These are phyloP conservation scores for Ceratobasidium papillatum DNA, from an alignment of 1,284 basidiomycete species.

Conservation along the genomic window DNA sequence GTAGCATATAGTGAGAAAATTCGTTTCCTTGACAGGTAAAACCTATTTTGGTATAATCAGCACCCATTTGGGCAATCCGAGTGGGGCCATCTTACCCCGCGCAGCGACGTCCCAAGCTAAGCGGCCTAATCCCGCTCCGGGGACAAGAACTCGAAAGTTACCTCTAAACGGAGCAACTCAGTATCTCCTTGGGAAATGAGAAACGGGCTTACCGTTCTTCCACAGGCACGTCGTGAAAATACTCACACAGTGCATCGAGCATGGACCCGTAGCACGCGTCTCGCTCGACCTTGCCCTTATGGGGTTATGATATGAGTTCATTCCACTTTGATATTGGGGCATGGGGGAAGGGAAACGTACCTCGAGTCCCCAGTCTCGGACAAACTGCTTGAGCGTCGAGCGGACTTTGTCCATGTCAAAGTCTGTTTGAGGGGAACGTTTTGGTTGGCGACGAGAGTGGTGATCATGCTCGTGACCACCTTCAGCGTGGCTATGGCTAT, in stretches of 20 bases:
- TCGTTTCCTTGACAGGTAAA: constrained; percentile 92
- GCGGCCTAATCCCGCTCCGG: constrained; percentile 86
- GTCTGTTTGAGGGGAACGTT: constrained; percentile 53
- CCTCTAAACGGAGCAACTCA: constrained; percentile 52
- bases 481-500: constrained; percentile 41
- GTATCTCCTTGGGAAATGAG: neutral
- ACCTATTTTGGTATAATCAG: constrained; percentile 58
- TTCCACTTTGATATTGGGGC: neutral
- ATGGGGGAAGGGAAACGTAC: constrained; percentile 51
- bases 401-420: constrained; percentile 87
- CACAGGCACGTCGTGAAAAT: constrained; percentile 65
- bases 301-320: constrained; percentile 3
- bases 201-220: constrained; percentile 59
- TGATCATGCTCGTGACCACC: constrained; percentile 44
- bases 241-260: constrained; percentile 72
- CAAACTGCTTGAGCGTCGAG: constrained; percentile 89
- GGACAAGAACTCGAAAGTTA: constrained; percentile 79
- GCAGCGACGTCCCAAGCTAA: constrained; percentile 87
- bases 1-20: constrained; percentile 92
- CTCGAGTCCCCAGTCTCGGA: constrained; percentile 88
- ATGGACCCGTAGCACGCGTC: constrained; percentile 82
- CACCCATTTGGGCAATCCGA: neutral
- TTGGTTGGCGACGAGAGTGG: constrained; percentile 49
- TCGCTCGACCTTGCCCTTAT: constrained; percentile 77
- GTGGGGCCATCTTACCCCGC: constrained; percentile 63